A percentile compares a stretch with the other conserved stretches of the same genome.
These are phyloP conservation scores for Poa annua DNA, from an alignment of 176 grass and related monocot genomes.

Conservation along the genomic window DNA sequence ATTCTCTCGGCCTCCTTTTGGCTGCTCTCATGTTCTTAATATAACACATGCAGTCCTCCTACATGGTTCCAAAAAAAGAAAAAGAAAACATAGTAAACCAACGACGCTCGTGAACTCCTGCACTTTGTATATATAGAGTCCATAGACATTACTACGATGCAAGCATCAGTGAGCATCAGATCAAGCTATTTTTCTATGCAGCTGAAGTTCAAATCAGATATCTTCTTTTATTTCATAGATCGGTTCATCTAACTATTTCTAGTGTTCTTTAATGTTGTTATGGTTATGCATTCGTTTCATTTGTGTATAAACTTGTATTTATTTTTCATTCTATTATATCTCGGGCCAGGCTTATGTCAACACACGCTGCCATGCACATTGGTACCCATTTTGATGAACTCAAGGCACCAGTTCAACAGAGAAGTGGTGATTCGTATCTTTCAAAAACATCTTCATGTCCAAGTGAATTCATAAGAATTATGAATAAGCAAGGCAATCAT, in stretches of 20 bases:
- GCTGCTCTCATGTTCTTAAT: too few species aligned
- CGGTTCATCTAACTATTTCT: conserved; percentile 1
- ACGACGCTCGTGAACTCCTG: not conserved
- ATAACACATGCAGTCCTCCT: too few species aligned
- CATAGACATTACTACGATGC: not conserved
- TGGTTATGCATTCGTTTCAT: not conserved
- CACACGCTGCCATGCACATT: conserved; percentile 30
- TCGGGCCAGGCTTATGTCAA: conserved; percentile 35
- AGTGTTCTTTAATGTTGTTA: conserved; percentile 16
- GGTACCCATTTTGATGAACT: conserved; percentile 45
- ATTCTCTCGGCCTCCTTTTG: too few species aligned
- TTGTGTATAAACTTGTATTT: conserved; percentile 2
- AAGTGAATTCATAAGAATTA: conserved; percentile 44
- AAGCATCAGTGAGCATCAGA: not conserved
- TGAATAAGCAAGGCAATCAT: conserved; percentile 39
- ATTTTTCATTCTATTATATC: conserved; percentile 25
- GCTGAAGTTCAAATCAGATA: conserved; percentile 15
- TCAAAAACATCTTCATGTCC: conserved; percentile 58
- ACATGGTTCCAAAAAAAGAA: too few species aligned
- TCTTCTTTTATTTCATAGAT: conserved; percentile 1
- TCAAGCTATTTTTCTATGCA: conserved; percentile 19
- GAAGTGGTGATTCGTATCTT: conserved; percentile 30
- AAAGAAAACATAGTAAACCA: not conserved
- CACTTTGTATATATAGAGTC: not conserved
- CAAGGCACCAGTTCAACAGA: conserved; percentile 40